These are phyloP conservation scores for Boletus eberwhitei DNA, from an alignment of 768 basidiomycete species.

Conservation along the genomic window DNA sequence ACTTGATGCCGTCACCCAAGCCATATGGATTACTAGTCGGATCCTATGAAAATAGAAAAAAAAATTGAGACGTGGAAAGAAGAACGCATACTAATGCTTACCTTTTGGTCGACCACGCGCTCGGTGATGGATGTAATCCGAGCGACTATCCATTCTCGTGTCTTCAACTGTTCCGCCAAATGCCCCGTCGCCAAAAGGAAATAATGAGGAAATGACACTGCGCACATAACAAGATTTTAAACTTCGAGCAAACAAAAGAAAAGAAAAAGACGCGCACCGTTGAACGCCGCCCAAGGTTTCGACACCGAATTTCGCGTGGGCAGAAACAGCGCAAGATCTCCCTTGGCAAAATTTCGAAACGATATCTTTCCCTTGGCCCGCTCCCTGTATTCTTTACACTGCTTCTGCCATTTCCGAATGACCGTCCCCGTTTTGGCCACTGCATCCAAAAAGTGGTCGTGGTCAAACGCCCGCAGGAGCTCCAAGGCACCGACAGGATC, in stretches of 20 bases:
- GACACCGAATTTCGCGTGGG: conserved; percentile 93
- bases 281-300: conserved; percentile 98
- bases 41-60: conserved; percentile 45
- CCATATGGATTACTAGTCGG: conserved; percentile 86
- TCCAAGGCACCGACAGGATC: conserved; percentile 72
- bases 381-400: conserved; percentile 93
- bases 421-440: conserved; percentile 80
- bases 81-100: conserved; percentile 23
- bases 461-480: conserved; percentile 68
- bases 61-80: not conserved
- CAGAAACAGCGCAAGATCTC: conserved; percentile 92
- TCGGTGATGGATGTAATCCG: conserved; percentile 87
- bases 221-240: not conserved
- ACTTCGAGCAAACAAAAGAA: not conserved
- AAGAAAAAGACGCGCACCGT: conserved; percentile 57
- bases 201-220: conserved; percentile 96
- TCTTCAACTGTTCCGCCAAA: conserved; percentile 85
- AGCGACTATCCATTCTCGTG: conserved; percentile 93
- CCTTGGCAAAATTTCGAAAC: conserved; percentile 92
- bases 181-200: conserved; percentile 88
- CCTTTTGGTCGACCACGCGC: conserved; percentile 76
- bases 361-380: conserved; percentile 96
- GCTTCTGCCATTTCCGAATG: conserved; percentile 95
- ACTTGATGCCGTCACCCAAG: conserved; percentile 85
- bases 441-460: conserved; percentile 81